Evolutionary conservation across 768 basidiomycete species (phyloP).

Genomic region (Boletus reticuloceps): DNA sequence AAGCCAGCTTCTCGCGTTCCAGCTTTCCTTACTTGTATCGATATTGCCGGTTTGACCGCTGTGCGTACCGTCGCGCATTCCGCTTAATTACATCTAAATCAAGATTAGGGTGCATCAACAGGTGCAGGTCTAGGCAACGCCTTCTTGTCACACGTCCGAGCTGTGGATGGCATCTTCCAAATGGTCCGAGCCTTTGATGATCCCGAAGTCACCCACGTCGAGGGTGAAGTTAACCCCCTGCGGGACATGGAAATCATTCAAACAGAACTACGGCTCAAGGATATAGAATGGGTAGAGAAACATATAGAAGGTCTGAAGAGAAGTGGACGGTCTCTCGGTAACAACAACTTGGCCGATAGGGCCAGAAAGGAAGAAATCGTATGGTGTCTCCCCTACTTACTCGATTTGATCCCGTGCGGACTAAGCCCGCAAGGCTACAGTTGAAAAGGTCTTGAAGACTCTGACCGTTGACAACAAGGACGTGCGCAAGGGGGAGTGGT

Average conservation of each 20-base stretch:
- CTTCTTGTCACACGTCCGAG: constrained; percentile 95
- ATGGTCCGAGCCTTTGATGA: constrained; percentile 98
- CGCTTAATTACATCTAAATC: constrained; percentile 16
- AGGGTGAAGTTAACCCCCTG: constrained; percentile 93
- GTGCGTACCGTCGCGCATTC: constrained; percentile 42
- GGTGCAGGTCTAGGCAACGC: constrained; percentile 98
- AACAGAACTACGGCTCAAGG: constrained; percentile 91
- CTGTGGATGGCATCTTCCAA: constrained; percentile 99
- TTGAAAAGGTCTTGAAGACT: constrained; percentile 81
- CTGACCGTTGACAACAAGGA: constrained; percentile 83
- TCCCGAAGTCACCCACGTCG: constrained; percentile 98
- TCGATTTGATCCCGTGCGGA: constrained; percentile 8
- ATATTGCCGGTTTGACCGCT: constrained; percentile 96
- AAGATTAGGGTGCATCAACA: constrained; percentile 82
- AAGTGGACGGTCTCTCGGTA: constrained; percentile 67
- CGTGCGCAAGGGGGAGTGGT: constrained; percentile 92
- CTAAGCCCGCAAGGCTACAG: constrained; percentile 54
- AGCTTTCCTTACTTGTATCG: constrained; percentile 95
- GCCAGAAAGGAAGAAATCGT: constrained; percentile 97
- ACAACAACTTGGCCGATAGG: constrained; percentile 82
- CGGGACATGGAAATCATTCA: constrained; percentile 98
- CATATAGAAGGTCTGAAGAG: constrained; percentile 76
- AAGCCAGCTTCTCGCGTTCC: constrained; percentile 88
- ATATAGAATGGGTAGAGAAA: constrained; percentile 99
- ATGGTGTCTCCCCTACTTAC: constrained; percentile 24